Evolutionary conservation across 2,329 filamentous ascomycete genomes (phyloP).

Genomic region (Venturia asperata): DNA sequence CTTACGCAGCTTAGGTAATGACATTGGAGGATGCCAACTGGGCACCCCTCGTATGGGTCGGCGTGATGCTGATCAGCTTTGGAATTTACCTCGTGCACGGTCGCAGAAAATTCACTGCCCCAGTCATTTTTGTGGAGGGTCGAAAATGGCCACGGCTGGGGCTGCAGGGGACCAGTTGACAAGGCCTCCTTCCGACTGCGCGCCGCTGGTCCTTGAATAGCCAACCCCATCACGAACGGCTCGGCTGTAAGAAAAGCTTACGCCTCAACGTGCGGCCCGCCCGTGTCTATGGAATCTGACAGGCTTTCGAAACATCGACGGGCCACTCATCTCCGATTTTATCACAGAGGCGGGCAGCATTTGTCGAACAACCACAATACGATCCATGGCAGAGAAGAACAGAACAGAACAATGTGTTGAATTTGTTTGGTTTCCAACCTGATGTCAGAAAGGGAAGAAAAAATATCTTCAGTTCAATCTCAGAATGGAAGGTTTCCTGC

Average conservation of each 20-base stretch:
- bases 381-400: background rate
- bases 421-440: background rate
- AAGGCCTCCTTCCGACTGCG: background rate
- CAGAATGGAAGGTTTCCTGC: background rate
- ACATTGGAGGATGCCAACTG: conserved; percentile 32
- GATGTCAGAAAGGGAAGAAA: background rate
- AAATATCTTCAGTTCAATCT: background rate
- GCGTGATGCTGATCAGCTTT: conserved; percentile 35
- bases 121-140: conserved; percentile 22
- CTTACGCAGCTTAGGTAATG: background rate
- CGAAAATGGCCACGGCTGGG: conserved; percentile 13
- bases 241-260: background rate
- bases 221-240: background rate
- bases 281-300: background rate
- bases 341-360: background rate
- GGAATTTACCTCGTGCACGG: conserved; percentile 39
- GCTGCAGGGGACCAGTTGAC: conserved; percentile 17
- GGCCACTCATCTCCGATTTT: background rate
- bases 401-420: background rate
- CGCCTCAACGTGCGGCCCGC: background rate
- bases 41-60: conserved; percentile 41
- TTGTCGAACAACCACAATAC: background rate
- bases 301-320: background rate
- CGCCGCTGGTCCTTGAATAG: background rate
- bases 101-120: conserved; percentile 34